Conservation (phyloP, 768 basidiomycete species). For the Leccinum olivaceopallidum region DNA sequence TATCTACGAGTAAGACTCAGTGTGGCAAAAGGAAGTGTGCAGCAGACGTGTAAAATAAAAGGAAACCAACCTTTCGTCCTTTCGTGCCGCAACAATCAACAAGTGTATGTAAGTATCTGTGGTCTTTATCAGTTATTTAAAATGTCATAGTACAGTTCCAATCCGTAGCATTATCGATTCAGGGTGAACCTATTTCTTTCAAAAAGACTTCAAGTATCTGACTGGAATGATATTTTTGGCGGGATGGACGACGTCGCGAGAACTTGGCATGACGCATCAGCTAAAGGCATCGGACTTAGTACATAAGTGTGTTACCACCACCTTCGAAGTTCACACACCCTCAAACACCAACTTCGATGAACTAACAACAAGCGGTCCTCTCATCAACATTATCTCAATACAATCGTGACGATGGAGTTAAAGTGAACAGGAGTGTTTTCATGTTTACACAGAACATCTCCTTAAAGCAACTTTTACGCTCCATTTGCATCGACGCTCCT, state of each 20-base stretch:
- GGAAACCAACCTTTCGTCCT: background rate
- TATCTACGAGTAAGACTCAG: conserved; percentile 33
- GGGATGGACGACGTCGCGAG: too few species aligned
- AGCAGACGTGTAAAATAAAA: background rate
- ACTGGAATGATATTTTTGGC: background rate
- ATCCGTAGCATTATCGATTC: background rate
- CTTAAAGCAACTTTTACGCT: background rate
- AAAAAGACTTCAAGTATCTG: background rate
- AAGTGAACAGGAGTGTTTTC: background rate
- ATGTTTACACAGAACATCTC: background rate
- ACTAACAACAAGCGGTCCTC: background rate
- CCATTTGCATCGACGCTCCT: background rate
- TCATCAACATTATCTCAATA: background rate
- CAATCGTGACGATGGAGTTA: background rate
- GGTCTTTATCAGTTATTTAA: background rate
- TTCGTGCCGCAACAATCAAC: background rate
- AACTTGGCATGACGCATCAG: too few species aligned
- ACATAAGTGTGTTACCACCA: background rate
- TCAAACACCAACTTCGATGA: background rate
- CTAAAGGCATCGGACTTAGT: too few species aligned
- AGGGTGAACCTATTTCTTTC: background rate
- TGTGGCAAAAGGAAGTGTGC: background rate
- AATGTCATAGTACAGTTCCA: background rate
- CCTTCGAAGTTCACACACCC: background rate
- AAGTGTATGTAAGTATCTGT: too few species aligned